Evolutionary conservation across 176 grass and related monocot genomes (phyloP).

Genomic region (Ananas comosus): DNA sequence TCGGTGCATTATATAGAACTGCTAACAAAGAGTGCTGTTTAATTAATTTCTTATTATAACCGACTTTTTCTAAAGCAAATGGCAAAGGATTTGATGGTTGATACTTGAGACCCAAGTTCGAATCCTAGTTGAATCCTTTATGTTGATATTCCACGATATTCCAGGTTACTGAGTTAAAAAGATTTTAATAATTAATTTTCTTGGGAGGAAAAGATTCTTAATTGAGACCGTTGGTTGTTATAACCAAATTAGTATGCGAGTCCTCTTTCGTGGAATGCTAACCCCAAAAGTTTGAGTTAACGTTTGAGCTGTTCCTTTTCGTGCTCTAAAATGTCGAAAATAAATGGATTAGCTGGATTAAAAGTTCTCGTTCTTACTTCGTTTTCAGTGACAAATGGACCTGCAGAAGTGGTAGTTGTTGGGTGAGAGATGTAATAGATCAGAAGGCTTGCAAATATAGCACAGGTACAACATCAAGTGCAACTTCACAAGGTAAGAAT

Average conservation of each 20-base stretch:
- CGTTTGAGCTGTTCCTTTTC: not conserved
- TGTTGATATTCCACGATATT: too few species aligned
- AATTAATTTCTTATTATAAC: too few species aligned
- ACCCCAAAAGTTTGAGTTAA: not conserved
- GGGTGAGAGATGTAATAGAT: not conserved
- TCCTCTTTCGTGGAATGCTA: not conserved
- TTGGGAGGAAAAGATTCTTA: not conserved
- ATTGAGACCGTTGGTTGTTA: not conserved
- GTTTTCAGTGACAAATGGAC: not conserved
- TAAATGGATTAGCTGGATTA: not conserved
- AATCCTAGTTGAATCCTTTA: too few species aligned
- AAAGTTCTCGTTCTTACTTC: not conserved
- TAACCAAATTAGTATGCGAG: not conserved
- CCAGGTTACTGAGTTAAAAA: too few species aligned
- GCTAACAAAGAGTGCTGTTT: too few species aligned
- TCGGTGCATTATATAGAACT: too few species aligned
- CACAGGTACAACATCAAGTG: not conserved
- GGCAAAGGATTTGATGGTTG: too few species aligned
- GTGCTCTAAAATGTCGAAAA: not conserved
- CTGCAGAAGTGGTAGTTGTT: not conserved
- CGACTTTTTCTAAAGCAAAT: too few species aligned
- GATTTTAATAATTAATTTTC: too few species aligned
- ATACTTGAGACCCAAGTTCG: too few species aligned
- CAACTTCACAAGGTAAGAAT: not conserved
- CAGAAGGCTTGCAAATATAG: too few species aligned